Evolutionary conservation across 768 basidiomycete species (phyloP), one percentile per base, ranked within the genome.

Genomic region (Suillus americanus): DNA sequence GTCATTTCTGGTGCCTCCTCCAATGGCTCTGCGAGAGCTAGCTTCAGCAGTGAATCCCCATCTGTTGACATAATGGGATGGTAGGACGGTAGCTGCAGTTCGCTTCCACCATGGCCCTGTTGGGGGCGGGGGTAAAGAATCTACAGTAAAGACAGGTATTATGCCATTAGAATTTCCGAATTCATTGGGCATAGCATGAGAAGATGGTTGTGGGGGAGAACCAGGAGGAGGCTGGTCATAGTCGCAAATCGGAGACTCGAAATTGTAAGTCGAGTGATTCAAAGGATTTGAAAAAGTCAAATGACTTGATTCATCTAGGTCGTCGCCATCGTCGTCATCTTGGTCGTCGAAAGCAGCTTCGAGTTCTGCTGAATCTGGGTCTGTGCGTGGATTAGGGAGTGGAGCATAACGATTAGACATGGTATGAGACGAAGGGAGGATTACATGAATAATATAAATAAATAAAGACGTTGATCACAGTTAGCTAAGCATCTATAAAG

Each of bases 341-440:
- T 86, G 84, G 68, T 91, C 90, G 73, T 89, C 89, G 68, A 95
- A 95, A 2, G 94, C 93, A 28, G 92, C 92, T 72, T 95, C 90
- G 85, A 95, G 87, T 79, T 94, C 89, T 64, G 82, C 78, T 10
- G 80, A 74, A 62, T 82, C 78, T 54, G 76, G 78, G 72, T 85
- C 84, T 20, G 81, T 77, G 69, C 79, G 79, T 25, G 84, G 81
- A 68, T 84, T 87, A 13, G 89, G 87, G 53, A 92, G 77, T 65
- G 90, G 86, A 2, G 86, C 86, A 82, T 92, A 92, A 69, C 86
- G 85, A 68, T 80, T 82, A 69, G 87, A 76, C 83, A 82, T 83
- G 62, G 33, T 38, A 25, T 20, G 51, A 33, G 53, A 54, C 53
- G 53, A 54, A 35, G 53, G 53, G 50, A 33, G 30, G 14, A 51